A percentile compares a stretch with the other conserved stretches of the same genome.
phyloP scores from a whole-genome alignment of 2,329 filamentous ascomycete genomes.

The Orbilia quercus region DNA sequence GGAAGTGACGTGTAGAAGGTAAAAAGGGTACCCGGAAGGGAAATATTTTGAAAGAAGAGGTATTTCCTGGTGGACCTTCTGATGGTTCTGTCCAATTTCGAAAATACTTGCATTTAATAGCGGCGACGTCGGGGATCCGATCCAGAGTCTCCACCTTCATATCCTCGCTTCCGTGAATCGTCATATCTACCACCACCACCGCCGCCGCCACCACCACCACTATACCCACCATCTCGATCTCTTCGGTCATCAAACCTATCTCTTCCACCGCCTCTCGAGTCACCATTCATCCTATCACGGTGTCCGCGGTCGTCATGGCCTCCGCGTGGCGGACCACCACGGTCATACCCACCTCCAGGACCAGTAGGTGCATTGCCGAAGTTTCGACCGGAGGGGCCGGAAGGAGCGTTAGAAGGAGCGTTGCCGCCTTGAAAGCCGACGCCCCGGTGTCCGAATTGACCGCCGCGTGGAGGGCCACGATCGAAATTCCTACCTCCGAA shows the following conservation, averaged over 20 bases:
- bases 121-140: constrained; percentile 50
- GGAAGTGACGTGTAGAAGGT: neutral
- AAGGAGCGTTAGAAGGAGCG: constrained; percentile 70
- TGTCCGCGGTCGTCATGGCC: constrained; percentile 53
- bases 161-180: constrained; percentile 55
- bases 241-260: constrained; percentile 54
- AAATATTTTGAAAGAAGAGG: neutral
- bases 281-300: constrained; percentile 53
- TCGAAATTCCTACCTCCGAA: constrained; percentile 62
- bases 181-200: constrained; percentile 56
- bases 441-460: constrained; percentile 63
- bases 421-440: constrained; percentile 70
- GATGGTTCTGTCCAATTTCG: neutral
- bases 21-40: constrained; percentile 16
- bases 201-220: too few species aligned
- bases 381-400: constrained; percentile 69
- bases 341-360: constrained; percentile 60
- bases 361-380: constrained; percentile 66
- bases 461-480: constrained; percentile 61
- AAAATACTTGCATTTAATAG: constrained; percentile 48
- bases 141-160: constrained; percentile 55
- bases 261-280: constrained; percentile 57
- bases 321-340: constrained; percentile 36
- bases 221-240: constrained; percentile 57
- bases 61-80: constrained; percentile 10